Evolutionary conservation across 176 grass and related monocot species (phyloP).

Genomic region (Melocanna baccifera): DNA sequence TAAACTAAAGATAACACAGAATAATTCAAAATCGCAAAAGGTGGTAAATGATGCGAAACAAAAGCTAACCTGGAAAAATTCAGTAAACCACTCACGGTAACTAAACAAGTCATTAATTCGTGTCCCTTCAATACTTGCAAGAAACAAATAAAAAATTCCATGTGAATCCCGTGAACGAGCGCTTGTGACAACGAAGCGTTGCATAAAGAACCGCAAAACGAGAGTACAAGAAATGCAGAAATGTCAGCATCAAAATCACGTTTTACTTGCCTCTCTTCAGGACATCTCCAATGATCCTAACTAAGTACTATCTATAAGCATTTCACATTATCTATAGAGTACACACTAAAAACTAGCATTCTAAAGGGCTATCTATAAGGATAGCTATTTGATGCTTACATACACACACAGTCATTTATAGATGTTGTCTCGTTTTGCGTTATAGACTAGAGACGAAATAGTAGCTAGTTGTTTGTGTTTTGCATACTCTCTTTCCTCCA

Average conservation of each 20-base stretch:
- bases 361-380: too few species aligned
- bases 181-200: constrained; percentile 19
- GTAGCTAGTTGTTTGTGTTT: too few species aligned
- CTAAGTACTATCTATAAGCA: too few species aligned
- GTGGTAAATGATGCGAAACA: background rate
- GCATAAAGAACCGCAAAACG: constrained; percentile 28
- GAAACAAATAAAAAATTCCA: background rate
- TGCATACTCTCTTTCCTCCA: too few species aligned
- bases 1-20: background rate
- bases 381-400: too few species aligned
- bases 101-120: constrained; percentile 5
- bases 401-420: too few species aligned
- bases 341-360: too few species aligned
- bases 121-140: background rate
- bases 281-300: too few species aligned
- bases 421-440: too few species aligned
- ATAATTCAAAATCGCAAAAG: background rate
- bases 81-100: background rate
- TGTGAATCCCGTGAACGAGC: constrained; percentile 32
- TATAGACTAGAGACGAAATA: too few species aligned
- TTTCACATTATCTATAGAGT: too few species aligned
- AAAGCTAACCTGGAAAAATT: background rate
- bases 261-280: constrained; percentile 20
- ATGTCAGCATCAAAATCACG: constrained; percentile 43
- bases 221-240: constrained; percentile 23